phyloP scores from a whole-genome alignment of 257 asterid species.

The Penstemon eatonii region DNA sequence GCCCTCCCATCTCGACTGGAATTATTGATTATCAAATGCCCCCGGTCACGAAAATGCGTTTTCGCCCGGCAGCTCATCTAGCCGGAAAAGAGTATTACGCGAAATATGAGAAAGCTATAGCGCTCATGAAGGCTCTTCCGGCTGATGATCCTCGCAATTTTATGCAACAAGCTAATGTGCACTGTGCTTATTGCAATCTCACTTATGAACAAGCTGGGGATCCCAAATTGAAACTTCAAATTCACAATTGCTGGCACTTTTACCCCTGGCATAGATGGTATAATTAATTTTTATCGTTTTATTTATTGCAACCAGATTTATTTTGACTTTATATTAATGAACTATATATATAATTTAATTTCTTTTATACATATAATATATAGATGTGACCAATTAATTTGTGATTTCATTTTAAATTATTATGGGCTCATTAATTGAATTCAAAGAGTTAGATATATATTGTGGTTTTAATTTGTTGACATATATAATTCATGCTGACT shows the following conservation, averaged over 20 bases:
- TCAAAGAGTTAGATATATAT: no score
- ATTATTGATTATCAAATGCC: slow-evolving; percentile 35
- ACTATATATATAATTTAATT: no score
- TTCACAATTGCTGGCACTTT: slow-evolving; percentile 48
- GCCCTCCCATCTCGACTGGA: slow-evolving; percentile 30
- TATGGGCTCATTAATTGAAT: no score
- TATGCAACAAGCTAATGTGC: slow-evolving; percentile 52
- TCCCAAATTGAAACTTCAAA: slow-evolving; percentile 32
- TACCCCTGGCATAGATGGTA: slow-evolving; percentile 50
- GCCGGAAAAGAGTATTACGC: slow-evolving; percentile 37
- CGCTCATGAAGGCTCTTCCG: slow-evolving; percentile 42
- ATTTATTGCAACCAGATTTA: no score
- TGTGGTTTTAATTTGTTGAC: no score
- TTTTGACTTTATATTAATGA: no score
- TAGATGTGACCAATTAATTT: no score
- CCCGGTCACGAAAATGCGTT: slow-evolving; percentile 22
- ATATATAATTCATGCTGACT: no score
- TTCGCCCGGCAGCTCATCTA: slow-evolving; percentile 45
- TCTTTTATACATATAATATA: no score
- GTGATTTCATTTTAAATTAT: no score
- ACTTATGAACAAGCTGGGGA: slow-evolving; percentile 39
- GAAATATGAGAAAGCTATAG: slow-evolving; percentile 39
- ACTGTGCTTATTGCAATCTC: slow-evolving; percentile 52
- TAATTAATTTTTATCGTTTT: no score
- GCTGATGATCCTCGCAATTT: slow-evolving; percentile 42